Conservation (phyloP, 2,329 filamentous ascomycete species). For the Pestalotiopsis sp. region DNA sequence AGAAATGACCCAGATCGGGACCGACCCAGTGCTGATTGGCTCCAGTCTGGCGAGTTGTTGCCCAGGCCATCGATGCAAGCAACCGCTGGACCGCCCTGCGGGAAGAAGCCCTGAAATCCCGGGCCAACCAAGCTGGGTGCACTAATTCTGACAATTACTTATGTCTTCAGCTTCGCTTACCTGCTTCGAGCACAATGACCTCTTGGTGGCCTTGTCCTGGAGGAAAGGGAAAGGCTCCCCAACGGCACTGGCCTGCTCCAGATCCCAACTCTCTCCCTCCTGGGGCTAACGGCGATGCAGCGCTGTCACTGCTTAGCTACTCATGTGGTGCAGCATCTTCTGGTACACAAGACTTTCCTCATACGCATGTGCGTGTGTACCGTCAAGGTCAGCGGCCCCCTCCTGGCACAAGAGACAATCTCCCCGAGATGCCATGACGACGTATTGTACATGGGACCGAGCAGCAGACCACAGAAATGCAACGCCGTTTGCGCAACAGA, state of each 20-base stretch:
- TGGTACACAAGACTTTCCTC: not conserved
- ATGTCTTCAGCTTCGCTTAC: slow-evolving; percentile 5
- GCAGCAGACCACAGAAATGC: slow-evolving; percentile 19
- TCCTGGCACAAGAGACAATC: slow-evolving; percentile 18
- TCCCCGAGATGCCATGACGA: slow-evolving; percentile 20
- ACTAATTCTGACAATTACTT: slow-evolving; percentile 20
- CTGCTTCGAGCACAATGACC: slow-evolving; percentile 2
- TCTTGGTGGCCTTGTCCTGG: not conserved
- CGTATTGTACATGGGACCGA: slow-evolving; percentile 17
- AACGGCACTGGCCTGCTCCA: not conserved
- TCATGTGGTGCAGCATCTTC: slow-evolving; percentile 1
- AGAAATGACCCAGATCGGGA: not conserved
- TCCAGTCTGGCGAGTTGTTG: slow-evolving; percentile 30
- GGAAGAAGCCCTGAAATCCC: slow-evolving; percentile 26
- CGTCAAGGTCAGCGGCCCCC: slow-evolving; percentile 15
- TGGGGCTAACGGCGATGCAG: not conserved
- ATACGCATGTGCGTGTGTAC: slow-evolving; percentile 7
- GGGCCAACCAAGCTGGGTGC: slow-evolving; percentile 24
- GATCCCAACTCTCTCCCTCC: not conserved
- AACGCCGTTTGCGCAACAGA: slow-evolving; percentile 29
- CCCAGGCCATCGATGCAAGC: slow-evolving; percentile 29
- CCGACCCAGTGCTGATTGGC: slow-evolving; percentile 26
- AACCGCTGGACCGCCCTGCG: slow-evolving; percentile 25
- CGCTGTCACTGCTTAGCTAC: not conserved
- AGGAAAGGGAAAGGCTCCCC: not conserved